Percentiles rank a stretch among this genome's conserved stretches.
These are phyloP conservation scores for Darksidea phi DNA, from an alignment of 495 filamentous ascomycete genomes.

Conservation along the genomic window DNA sequence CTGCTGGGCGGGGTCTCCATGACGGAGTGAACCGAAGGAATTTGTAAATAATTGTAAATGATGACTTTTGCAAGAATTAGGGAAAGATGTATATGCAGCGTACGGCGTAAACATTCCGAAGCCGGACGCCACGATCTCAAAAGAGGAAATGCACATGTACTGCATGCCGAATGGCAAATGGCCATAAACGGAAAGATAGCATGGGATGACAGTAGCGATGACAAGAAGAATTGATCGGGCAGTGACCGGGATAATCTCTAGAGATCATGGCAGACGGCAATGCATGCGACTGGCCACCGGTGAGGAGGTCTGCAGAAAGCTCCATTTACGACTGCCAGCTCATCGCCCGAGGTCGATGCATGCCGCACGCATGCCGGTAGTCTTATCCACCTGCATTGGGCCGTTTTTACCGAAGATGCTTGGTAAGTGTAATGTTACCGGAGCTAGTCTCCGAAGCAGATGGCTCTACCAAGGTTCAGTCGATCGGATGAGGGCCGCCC, in stretches of 20 bases:
- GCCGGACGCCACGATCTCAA: not conserved
- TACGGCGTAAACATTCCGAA: not conserved
- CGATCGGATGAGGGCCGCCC: too few relatives aligned
- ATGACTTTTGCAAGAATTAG: not conserved
- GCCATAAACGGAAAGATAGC: conserved; percentile 6
- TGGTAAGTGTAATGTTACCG: conserved; percentile 34
- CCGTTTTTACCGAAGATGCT: conserved; percentile 30
- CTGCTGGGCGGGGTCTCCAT: conserved; percentile 40
- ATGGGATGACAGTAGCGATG: conserved; percentile 21
- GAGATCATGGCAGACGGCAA: not conserved
- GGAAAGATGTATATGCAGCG: not conserved
- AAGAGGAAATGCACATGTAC: not conserved
- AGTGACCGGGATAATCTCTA: conserved; percentile 11
- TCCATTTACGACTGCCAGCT: conserved; percentile 27
- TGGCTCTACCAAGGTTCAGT: too few relatives aligned
- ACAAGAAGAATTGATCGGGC: not conserved
- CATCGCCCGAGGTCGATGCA: conserved; percentile 7
- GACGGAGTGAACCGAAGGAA: not conserved
- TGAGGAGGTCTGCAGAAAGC: conserved; percentile 10
- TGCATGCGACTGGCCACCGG: conserved; percentile 4
- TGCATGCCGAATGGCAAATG: not conserved
- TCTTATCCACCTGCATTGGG: conserved; percentile 28
- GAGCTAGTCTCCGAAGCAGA: not conserved
- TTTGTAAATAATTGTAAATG: not conserved
- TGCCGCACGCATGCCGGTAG: conserved; percentile 12